These are phyloP conservation scores for Pilaira anomala DNA, from an alignment of 192 early-diverging fungal species.

Conservation along the genomic window DNA sequence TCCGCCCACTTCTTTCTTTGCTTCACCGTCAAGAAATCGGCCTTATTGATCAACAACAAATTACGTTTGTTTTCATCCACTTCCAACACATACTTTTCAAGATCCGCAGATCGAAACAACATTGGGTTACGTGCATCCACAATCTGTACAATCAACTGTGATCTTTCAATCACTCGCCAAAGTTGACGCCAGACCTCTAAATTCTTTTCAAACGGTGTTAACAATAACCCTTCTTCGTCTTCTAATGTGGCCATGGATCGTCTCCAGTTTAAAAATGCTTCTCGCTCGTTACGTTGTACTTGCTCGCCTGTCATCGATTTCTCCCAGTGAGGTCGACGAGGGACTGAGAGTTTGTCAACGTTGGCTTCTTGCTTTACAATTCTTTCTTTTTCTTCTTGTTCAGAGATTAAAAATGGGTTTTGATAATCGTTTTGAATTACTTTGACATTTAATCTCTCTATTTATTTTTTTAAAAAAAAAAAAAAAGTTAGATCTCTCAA, in stretches of 20 bases:
- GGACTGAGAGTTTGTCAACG: slow-evolving; percentile 75
- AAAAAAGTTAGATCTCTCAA: not conserved
- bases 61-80: slow-evolving; percentile 82
- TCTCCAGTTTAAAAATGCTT: slow-evolving; percentile 90
- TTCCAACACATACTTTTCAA: slow-evolving; percentile 90
- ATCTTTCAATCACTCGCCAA: slow-evolving; percentile 98
- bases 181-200: slow-evolving; percentile 98
- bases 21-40: slow-evolving; percentile 86
- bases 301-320: slow-evolving; percentile 73
- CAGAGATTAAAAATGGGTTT: slow-evolving; percentile 82
- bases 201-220: slow-evolving; percentile 99
- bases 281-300: slow-evolving; percentile 79
- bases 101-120: slow-evolving; percentile 85
- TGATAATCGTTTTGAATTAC: slow-evolving; percentile 67
- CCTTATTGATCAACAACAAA: slow-evolving; percentile 96
- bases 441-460: slow-evolving; percentile 79
- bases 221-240: slow-evolving; percentile 86
- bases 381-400: slow-evolving; percentile 73
- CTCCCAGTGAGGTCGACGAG: slow-evolving; percentile 89
- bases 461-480: slow-evolving; percentile 2
- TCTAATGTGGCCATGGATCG: slow-evolving; percentile 85
- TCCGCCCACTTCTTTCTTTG: slow-evolving; percentile 87
- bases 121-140: slow-evolving; percentile 97
- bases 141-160: slow-evolving; percentile 95
- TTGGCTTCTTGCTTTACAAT: slow-evolving; percentile 77